Evolutionary conservation across 169 alveolate genomes (phyloP).

Genomic region (Plasmodium yoelii): DNA sequence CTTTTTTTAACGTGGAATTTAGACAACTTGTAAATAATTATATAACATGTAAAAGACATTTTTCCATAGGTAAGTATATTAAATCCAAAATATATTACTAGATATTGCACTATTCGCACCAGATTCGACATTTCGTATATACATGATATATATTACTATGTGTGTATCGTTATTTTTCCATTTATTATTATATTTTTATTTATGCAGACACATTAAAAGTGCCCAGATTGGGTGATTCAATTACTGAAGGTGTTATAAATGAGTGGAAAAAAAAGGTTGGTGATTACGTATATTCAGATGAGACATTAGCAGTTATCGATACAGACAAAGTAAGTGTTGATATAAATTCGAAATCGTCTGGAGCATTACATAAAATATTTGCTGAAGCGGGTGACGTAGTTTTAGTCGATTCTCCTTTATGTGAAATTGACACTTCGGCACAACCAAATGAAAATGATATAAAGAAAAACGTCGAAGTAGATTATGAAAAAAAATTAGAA

Average conservation of each 20-base stretch:
- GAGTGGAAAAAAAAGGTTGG: constrained; percentile 91
- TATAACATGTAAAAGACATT: constrained; percentile 31
- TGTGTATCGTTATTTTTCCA: background rate
- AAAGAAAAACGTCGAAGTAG: constrained; percentile 9
- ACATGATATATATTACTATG: too few species aligned
- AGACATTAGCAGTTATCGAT: constrained; percentile 93
- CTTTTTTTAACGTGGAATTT: constrained; percentile 19
- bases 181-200: background rate
- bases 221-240: constrained; percentile 91
- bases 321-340: constrained; percentile 96
- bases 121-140: too few species aligned
- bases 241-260: constrained; percentile 89
- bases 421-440: constrained; percentile 88
- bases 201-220: constrained; percentile 79
- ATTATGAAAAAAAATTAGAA: constrained; percentile 15
- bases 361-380: constrained; percentile 39
- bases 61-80: constrained; percentile 65
- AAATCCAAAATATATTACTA: background rate
- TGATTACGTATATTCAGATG: constrained; percentile 92
- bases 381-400: constrained; percentile 90
- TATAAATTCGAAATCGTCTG: constrained; percentile 89
- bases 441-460: constrained; percentile 27
- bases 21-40: constrained; percentile 6
- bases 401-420: constrained; percentile 90
- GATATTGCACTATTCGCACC: too few species aligned